A percentile compares a stretch with the other conserved stretches of the same genome.
phyloP scores from a whole-genome alignment of 768 basidiomycete species.

The Termitomyces eurrhizus region DNA sequence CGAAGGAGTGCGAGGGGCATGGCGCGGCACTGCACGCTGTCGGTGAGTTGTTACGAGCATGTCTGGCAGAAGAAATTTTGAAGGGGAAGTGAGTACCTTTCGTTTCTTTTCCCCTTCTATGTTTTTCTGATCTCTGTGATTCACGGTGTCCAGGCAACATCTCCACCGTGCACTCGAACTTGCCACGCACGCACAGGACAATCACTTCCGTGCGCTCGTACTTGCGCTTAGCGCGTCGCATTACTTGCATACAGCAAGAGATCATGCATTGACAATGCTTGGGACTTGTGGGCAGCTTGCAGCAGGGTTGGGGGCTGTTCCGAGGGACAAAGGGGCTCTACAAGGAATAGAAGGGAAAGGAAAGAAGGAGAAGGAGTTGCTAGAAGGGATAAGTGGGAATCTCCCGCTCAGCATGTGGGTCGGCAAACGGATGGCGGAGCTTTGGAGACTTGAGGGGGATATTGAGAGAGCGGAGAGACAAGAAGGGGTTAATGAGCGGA shows the following conservation, averaged over 20 bases:
- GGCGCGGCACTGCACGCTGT: conserved; percentile 55
- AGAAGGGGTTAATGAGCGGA: conserved; percentile 34
- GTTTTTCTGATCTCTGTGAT: neutral
- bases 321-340: conserved; percentile 6
- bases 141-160: conserved; percentile 39
- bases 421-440: conserved; percentile 62
- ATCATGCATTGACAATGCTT: conserved; percentile 66
- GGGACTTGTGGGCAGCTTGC: conserved; percentile 67
- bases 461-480: conserved; percentile 44
- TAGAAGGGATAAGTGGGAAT: neutral
- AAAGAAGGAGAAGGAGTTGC: neutral
- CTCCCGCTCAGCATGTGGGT: conserved; percentile 44
- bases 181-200: conserved; percentile 58
- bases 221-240: conserved; percentile 66
- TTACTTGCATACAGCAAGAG: conserved; percentile 64
- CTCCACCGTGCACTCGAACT: conserved; percentile 58
- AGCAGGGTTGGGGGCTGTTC: conserved; percentile 57
- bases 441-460: conserved; percentile 56
- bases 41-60: conserved; percentile 52
- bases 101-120: conserved; percentile 13
- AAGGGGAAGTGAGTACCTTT: conserved; percentile 51
- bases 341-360: neutral
- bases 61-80: conserved; percentile 50
- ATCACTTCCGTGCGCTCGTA: conserved; percentile 67
- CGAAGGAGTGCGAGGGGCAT: conserved; percentile 41